Percentiles rank a stretch among this genome's conserved stretches.
Conservation (phyloP, 805 yeast genomes). For the baker's yeast (Saccharomyces cerevisiae) region DNA sequence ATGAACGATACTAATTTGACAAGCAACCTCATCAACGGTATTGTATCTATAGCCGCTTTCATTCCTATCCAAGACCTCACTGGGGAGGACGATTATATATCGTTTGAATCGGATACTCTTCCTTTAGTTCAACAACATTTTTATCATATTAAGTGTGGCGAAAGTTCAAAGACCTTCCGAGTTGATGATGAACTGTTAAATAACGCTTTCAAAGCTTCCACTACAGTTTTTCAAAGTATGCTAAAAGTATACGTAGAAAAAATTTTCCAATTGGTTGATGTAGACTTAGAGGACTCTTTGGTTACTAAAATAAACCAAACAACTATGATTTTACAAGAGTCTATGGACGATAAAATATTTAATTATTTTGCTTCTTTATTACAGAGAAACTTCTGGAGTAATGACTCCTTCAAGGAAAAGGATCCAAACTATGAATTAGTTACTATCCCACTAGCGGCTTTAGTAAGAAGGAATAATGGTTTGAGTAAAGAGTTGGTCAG, state of each 20-base stretch:
- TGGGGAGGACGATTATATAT: slow-evolving; percentile 32
- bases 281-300: slow-evolving; percentile 33
- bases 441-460: slow-evolving; percentile 63
- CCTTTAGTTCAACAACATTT: slow-evolving; percentile 64
- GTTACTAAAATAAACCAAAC: slow-evolving; percentile 36
- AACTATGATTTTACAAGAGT: slow-evolving; percentile 44
- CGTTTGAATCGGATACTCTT: slow-evolving; percentile 34
- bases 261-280: slow-evolving; percentile 55
- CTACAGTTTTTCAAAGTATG: slow-evolving; percentile 59
- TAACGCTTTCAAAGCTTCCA: slow-evolving; percentile 60
- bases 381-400: slow-evolving; percentile 35
- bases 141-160: slow-evolving; percentile 36
- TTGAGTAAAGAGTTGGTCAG: slow-evolving; percentile 22
- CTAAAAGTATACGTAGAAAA: slow-evolving; percentile 49
- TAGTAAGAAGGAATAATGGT: slow-evolving; percentile 49
- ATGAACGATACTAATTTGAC: slow-evolving; percentile 78
- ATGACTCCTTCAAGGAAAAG: slow-evolving; percentile 50
- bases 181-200: slow-evolving; percentile 41
- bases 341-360: slow-evolving; percentile 52
- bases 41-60: slow-evolving; percentile 62
- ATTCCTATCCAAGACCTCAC: slow-evolving; percentile 62
- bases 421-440: slow-evolving; percentile 55
- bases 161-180: slow-evolving; percentile 25
- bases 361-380: slow-evolving; percentile 34
- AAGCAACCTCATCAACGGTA: slow-evolving; percentile 53